A percentile compares a stretch with the other conserved stretches of the same genome.
Conservation (phyloP, 495 filamentous ascomycete genomes). For the Rostrohypoxylon terebratum region DNA sequence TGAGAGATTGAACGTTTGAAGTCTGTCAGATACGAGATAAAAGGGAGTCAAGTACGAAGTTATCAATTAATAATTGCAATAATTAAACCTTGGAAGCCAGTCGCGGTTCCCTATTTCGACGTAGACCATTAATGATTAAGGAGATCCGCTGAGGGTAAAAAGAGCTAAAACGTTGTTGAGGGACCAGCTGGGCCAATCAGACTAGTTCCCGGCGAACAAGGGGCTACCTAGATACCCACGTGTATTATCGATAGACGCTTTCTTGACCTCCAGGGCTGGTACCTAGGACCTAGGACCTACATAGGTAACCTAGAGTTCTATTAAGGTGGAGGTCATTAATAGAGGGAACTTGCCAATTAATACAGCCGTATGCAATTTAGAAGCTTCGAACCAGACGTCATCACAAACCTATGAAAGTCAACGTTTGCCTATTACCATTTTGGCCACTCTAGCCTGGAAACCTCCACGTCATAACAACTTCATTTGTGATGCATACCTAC, state of each 20-base stretch:
- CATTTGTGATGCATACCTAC: no score
- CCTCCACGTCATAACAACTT: no score
- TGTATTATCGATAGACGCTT: conserved; percentile 19
- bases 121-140: conserved; percentile 6
- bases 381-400: conserved; percentile 3
- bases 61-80: background rate
- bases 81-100: background rate
- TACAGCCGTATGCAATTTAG: background rate
- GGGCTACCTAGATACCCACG: conserved; percentile 4
- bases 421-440: no score
- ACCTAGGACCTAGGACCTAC: background rate
- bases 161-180: conserved; percentile 7
- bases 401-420: background rate
- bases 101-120: conserved; percentile 17
- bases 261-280: background rate
- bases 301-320: background rate
- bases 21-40: background rate
- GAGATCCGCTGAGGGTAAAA: conserved; percentile 2
- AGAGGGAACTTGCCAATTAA: no score
- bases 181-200: background rate
- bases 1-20: background rate
- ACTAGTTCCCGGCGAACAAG: conserved; percentile 4
- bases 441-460: no score
- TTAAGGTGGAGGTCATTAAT: background rate
- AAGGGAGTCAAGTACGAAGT: conserved; percentile 5